Evolutionary conservation across 1,284 basidiomycete genomes (phyloP).

Genomic region (Leucoagaricus sp.): DNA sequence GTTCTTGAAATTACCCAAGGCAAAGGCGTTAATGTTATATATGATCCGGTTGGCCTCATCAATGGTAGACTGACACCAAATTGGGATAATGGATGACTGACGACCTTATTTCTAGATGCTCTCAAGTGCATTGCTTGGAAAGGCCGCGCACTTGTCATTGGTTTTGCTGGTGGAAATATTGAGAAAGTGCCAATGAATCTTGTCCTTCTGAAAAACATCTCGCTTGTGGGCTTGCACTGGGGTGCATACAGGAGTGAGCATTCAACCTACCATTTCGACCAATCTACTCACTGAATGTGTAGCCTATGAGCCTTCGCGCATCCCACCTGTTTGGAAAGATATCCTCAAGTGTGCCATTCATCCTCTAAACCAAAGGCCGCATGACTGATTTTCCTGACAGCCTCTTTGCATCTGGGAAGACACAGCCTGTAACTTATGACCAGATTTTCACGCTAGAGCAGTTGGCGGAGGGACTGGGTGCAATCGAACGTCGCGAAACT

Average conservation of each 20-base stretch:
- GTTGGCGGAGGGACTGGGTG: constrained; percentile 66
- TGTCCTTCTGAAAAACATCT: constrained; percentile 85
- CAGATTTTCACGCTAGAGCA: constrained; percentile 66
- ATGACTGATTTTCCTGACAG: constrained; percentile 37
- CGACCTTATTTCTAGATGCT: constrained; percentile 49
- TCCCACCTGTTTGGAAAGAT: constrained; percentile 73
- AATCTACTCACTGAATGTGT: constrained; percentile 18
- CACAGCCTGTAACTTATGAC: constrained; percentile 76
- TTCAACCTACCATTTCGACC: neutral
- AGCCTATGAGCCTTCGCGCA: constrained; percentile 71
- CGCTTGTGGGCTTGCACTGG: constrained; percentile 84
- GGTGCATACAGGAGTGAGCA: constrained; percentile 71
- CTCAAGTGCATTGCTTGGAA: constrained; percentile 96
- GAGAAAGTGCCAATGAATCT: constrained; percentile 93
- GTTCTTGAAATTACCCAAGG: constrained; percentile 76
- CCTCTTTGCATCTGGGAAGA: constrained; percentile 65
- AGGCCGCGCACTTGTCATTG: constrained; percentile 88
- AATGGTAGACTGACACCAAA: constrained; percentile 45
- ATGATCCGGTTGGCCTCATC: constrained; percentile 86
- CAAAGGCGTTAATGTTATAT: constrained; percentile 87
- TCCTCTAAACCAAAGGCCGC: neutral
- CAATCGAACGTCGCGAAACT: constrained; percentile 80
- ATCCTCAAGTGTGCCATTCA: constrained; percentile 59
- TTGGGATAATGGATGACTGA: neutral
- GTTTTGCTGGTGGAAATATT: constrained; percentile 87